A percentile compares a stretch with the other conserved stretches of the same genome.
These are phyloP conservation scores for Dendrocalamus latiflorus DNA, from an alignment of 202 grass and related monocot genomes.

Conservation along the genomic window DNA sequence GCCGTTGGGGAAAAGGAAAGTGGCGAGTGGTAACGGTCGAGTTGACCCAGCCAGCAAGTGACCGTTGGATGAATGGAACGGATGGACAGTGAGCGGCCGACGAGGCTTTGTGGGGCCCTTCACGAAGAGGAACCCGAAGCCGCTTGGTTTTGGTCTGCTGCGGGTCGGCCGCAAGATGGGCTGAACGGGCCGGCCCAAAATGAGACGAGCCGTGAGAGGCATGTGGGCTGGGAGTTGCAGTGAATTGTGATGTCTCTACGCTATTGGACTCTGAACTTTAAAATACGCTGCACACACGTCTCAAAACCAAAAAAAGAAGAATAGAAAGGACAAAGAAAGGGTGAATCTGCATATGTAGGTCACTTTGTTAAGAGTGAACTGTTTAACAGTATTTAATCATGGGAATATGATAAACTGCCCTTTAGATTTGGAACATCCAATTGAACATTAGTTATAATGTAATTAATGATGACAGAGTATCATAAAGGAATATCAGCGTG, in stretches of 20 bases:
- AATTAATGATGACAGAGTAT: neutral
- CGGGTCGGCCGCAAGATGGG: neutral
- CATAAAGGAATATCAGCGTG: neutral
- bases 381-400: neutral
- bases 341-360: neutral
- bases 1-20: conserved; percentile 23
- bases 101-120: neutral
- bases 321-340: neutral
- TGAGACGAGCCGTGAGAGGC: neutral
- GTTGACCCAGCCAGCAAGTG: conserved; percentile 45
- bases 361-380: neutral
- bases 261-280: neutral
- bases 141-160: neutral
- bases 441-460: neutral
- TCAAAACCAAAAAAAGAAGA: neutral
- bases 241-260: neutral
- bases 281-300: neutral
- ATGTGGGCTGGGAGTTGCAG: neutral
- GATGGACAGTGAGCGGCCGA: neutral
- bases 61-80: conserved; percentile 44
- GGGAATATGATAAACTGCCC: neutral
- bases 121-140: neutral
- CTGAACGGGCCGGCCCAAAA: neutral
- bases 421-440: neutral
- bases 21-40: conserved; percentile 39